phyloP scores from a whole-genome alignment of 2,329 filamentous ascomycete genomes.

The Neoscytalidium dimidiatum region DNA sequence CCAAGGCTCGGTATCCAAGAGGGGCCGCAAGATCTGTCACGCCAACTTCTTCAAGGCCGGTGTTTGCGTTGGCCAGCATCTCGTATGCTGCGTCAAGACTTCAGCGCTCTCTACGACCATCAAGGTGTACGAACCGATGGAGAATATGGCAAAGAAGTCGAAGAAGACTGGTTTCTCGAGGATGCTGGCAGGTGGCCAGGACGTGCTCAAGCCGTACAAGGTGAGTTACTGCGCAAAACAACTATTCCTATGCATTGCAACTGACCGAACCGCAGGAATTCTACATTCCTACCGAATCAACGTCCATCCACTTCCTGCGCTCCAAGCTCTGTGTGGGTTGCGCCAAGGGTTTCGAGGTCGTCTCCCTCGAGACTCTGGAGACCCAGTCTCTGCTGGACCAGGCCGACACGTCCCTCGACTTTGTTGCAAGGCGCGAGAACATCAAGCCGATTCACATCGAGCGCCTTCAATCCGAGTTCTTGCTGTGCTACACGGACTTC shows the following conservation, averaged over 20 bases:
- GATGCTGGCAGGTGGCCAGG: constrained; percentile 91
- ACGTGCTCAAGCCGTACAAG: constrained; percentile 94
- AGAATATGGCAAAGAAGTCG: constrained; percentile 88
- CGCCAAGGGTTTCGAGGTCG: constrained; percentile 93
- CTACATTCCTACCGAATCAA: constrained; percentile 98
- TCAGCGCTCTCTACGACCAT: constrained; percentile 92
- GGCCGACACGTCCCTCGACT: constrained; percentile 96
- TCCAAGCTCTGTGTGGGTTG: constrained; percentile 97
- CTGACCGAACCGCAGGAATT: constrained; percentile 66
- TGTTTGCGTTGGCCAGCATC: constrained; percentile 88
- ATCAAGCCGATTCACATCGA: constrained; percentile 97
- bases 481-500: constrained; percentile 98
- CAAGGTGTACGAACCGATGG: constrained; percentile 98
- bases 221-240: constrained; percentile 34
- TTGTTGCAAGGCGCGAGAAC: constrained; percentile 90
- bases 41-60: constrained; percentile 99
- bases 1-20: constrained; percentile 72
- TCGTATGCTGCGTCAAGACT: constrained; percentile 96
- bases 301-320: constrained; percentile 95
- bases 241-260: neutral
- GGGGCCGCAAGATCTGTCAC: constrained; percentile 95
- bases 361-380: constrained; percentile 95
- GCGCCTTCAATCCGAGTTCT: constrained; percentile 92
- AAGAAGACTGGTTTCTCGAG: constrained; percentile 95
- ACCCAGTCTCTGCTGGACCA: constrained; percentile 96